phyloP scores from a whole-genome alignment of 148 eudicot genomes.

The Rhododendron ferrugineum region DNA sequence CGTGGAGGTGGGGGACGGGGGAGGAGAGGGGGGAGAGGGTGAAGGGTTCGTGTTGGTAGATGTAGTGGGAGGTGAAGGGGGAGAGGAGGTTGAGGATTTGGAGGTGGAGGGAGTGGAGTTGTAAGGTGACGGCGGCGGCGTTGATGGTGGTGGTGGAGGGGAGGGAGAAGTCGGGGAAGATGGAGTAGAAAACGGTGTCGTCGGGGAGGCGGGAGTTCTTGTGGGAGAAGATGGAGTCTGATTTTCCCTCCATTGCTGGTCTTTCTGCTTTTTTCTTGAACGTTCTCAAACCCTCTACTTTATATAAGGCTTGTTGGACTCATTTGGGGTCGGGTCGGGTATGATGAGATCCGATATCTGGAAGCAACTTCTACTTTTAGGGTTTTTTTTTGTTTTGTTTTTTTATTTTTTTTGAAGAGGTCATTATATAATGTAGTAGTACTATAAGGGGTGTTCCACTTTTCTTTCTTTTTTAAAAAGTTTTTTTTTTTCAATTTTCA shows the following conservation, averaged over 20 bases:
- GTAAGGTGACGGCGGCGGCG: slow-evolving; percentile 5
- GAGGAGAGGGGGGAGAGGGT: slow-evolving; percentile 30
- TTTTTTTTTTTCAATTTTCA: no score
- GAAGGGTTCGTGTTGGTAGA: slow-evolving; percentile 82
- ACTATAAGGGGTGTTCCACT: no score
- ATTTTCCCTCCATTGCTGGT: slow-evolving; percentile 3
- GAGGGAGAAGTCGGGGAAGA: slow-evolving; percentile 56
- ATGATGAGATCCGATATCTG: neutral
- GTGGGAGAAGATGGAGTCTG: slow-evolving; percentile 36
- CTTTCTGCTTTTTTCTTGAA: neutral
- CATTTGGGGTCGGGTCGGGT: neutral
- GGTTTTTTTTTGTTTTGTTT: no score
- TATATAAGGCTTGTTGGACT: neutral
- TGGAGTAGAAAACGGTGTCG: slow-evolving; percentile 76
- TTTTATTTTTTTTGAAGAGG: no score
- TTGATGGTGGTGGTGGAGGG: slow-evolving; percentile 9
- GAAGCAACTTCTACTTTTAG: neutral
- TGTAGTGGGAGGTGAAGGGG: slow-evolving; percentile 55
- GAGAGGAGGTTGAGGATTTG: slow-evolving; percentile 50
- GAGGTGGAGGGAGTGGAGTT: slow-evolving; percentile 67
- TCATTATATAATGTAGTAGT: no score
- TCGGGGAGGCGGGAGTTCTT: slow-evolving; percentile 38
- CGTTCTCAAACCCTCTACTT: neutral
- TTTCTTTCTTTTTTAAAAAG: no score
- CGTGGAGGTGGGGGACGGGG: slow-evolving; percentile 60